These are phyloP conservation scores for Coniochaeta sp. DNA, from an alignment of 2,329 filamentous ascomycete genomes.

Conservation along the genomic window DNA sequence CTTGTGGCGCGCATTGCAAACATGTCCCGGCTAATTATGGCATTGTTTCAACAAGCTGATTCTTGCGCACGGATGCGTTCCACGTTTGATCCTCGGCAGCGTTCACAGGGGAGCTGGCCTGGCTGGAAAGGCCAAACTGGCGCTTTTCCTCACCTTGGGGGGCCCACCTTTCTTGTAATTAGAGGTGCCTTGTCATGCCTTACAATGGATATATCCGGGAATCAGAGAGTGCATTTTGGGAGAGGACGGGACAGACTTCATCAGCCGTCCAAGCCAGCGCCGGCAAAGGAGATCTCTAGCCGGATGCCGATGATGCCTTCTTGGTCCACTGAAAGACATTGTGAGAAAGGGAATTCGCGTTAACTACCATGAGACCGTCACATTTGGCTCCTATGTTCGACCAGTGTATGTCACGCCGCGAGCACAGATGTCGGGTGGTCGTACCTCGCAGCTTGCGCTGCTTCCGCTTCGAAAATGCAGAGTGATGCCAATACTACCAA, in stretches of 20 bases:
- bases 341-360: not conserved
- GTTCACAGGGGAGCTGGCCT: not conserved
- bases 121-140: not conserved
- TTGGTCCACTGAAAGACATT: not conserved
- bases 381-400: not conserved
- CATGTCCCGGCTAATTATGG: conserved; percentile 11
- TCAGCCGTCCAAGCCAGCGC: not conserved
- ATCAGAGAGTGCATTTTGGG: not conserved
- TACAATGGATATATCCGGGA: not conserved
- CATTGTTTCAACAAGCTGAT: conserved; percentile 9
- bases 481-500: not conserved
- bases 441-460: not conserved
- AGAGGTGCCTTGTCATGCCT: not conserved
- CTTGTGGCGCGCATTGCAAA: conserved; percentile 7
- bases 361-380: not conserved
- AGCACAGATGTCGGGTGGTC: not conserved
- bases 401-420: not conserved
- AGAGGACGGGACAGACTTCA: conserved; percentile 1
- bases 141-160: not conserved
- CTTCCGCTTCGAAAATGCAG: not conserved
- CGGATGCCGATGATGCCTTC: not conserved
- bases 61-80: not conserved
- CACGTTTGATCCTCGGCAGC: conserved; percentile 6
- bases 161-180: not conserved
- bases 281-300: not conserved